A percentile compares a stretch with the other conserved stretches of the same genome.
Conservation (phyloP, 345 rosid genomes). For the Euphorbia lathyris region DNA sequence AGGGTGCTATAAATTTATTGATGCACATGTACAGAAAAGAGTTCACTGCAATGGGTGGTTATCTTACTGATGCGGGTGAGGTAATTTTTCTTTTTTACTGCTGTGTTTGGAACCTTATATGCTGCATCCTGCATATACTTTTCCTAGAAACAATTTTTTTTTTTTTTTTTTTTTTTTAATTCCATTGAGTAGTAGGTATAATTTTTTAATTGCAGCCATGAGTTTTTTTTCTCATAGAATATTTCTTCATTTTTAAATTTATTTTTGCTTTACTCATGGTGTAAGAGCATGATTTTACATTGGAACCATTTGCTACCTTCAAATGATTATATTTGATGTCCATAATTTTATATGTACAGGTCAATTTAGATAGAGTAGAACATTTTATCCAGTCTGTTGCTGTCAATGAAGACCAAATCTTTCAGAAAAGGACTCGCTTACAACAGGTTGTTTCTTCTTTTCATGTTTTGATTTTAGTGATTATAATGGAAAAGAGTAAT, state of each 20-base stretch:
- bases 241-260: neutral
- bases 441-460: slow-evolving; percentile 50
- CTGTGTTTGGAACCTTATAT: neutral
- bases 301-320: neutral
- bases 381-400: slow-evolving; percentile 85
- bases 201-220: neutral
- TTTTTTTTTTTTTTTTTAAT: neutral
- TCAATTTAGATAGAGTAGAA: slow-evolving; percentile 76
- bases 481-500: neutral
- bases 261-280: neutral
- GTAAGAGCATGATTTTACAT: neutral
- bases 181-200: neutral
- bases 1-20: slow-evolving; percentile 96
- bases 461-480: neutral
- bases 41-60: slow-evolving; percentile 91
- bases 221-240: neutral
- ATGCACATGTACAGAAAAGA: slow-evolving; percentile 88
- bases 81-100: slow-evolving; percentile 37
- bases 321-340: neutral
- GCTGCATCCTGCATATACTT: neutral
- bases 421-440: slow-evolving; percentile 91
- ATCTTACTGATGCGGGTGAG: slow-evolving; percentile 98
- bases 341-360: slow-evolving; percentile 39
- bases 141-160: neutral
- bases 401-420: slow-evolving; percentile 84